These are phyloP conservation scores for Penicillium canescens DNA, from an alignment of 495 filamentous ascomycete genomes.

Conservation along the genomic window DNA sequence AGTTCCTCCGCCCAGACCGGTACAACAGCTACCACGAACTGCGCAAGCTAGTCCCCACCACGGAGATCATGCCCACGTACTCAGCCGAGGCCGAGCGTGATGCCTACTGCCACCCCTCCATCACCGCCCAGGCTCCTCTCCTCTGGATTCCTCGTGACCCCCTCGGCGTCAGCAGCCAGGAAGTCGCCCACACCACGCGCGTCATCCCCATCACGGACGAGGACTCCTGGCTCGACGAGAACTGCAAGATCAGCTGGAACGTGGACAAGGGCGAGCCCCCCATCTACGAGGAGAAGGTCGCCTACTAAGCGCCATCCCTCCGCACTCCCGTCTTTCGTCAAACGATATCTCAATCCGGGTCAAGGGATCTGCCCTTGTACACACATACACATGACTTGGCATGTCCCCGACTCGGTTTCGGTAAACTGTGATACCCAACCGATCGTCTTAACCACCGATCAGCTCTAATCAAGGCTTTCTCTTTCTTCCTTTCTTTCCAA, in stretches of 20 bases:
- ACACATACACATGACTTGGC: background rate
- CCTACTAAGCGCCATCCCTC: slow-evolving; percentile 37
- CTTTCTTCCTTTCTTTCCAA: background rate
- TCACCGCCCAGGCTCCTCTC: slow-evolving; percentile 63
- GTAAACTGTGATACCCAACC: slow-evolving; percentile 29
- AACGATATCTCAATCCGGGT: background rate
- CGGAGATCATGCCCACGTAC: slow-evolving; percentile 52
- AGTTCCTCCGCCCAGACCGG: slow-evolving; percentile 77
- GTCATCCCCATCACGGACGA: slow-evolving; percentile 84
- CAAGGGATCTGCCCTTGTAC: background rate
- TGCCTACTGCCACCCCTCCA: slow-evolving; percentile 77
- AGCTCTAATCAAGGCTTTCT: slow-evolving; percentile 16
- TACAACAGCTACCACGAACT: slow-evolving; percentile 71
- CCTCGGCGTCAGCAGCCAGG: slow-evolving; percentile 74
- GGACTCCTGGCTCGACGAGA: slow-evolving; percentile 76
- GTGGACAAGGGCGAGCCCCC: slow-evolving; percentile 70
- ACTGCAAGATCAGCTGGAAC: slow-evolving; percentile 78
- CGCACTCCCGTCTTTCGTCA: background rate
- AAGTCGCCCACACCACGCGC: slow-evolving; percentile 67
- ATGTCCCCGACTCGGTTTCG: background rate
- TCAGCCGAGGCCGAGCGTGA: slow-evolving; percentile 58
- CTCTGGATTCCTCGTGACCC: slow-evolving; percentile 84
- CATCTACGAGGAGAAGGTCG: slow-evolving; percentile 71
- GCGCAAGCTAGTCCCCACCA: slow-evolving; percentile 68
- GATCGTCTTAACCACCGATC: background rate